phyloP scores from a whole-genome alignment of 2,329 filamentous ascomycete species.

The Hypomyces rosellus region DNA sequence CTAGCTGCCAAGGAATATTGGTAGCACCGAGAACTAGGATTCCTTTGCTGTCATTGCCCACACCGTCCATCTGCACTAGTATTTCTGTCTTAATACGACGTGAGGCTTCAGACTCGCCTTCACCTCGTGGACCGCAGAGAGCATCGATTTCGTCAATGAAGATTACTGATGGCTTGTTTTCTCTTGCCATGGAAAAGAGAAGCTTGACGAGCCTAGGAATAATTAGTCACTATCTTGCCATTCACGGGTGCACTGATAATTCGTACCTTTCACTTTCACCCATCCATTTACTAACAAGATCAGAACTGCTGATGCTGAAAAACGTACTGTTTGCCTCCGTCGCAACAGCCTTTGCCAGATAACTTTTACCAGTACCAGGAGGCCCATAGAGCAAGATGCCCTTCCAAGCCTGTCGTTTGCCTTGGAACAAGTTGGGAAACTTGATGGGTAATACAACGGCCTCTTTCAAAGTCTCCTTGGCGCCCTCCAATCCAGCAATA shows the following conservation, averaged over 20 bases:
- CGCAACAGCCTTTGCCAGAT: constrained; percentile 92
- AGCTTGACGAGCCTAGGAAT: constrained; percentile 77
- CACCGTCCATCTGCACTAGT: constrained; percentile 98
- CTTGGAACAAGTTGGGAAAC: constrained; percentile 92
- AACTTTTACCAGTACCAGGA: constrained; percentile 95
- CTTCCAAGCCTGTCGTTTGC: constrained; percentile 97
- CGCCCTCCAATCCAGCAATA: constrained; percentile 86
- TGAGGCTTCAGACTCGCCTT: constrained; percentile 96
- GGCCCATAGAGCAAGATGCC: constrained; percentile 94
- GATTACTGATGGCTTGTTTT: constrained; percentile 97
- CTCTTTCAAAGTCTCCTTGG: constrained; percentile 96
- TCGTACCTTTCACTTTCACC: constrained; percentile 89
- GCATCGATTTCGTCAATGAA: constrained; percentile 99
- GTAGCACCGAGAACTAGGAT: constrained; percentile 93
- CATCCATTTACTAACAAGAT: constrained; percentile 99
- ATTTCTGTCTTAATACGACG: constrained; percentile 98
- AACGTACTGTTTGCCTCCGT: constrained; percentile 99
- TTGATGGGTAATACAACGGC: constrained; percentile 97
- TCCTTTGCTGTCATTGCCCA: constrained; percentile 89
- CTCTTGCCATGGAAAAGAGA: constrained; percentile 93
- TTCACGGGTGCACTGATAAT: not conserved
- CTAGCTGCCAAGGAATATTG: constrained; percentile 98
- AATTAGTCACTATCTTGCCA: constrained; percentile 15
- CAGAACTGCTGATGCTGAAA: constrained; percentile 96
- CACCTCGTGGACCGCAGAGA: constrained; percentile 82